phyloP scores from a whole-genome alignment of 208 protist species.

The Leishmania martiniquensis region DNA sequence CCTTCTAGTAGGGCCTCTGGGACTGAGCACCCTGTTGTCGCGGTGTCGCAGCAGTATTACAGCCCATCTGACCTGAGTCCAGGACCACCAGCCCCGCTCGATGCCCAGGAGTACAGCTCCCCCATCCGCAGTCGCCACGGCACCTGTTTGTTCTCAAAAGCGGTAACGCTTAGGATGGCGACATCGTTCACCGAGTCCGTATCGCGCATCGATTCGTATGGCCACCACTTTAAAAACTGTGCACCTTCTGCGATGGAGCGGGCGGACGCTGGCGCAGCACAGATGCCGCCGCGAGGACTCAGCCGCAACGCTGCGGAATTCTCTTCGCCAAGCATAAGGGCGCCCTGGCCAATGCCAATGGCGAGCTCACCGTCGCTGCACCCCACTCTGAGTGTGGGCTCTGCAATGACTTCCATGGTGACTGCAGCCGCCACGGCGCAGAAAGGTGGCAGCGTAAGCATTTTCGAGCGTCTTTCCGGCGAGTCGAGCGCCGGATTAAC shows the following conservation, averaged over 20 bases:
- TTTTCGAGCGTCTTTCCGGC: slow-evolving; percentile 18
- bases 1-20: slow-evolving; percentile 3
- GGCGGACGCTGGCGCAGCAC: neutral
- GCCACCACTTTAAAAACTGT: neutral
- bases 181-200: neutral
- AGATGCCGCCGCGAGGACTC: neutral
- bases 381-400: neutral
- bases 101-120: neutral
- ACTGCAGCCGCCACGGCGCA: neutral
- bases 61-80: neutral
- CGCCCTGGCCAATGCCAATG: neutral
- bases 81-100: neutral
- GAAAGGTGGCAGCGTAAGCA: neutral
- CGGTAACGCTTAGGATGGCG: neutral
- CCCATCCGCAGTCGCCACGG: neutral
- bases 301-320: neutral
- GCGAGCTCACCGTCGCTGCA: neutral
- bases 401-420: neutral
- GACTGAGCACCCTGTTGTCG: neutral
- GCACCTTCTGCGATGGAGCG: neutral
- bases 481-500: slow-evolving; percentile 9
- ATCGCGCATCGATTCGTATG: slow-evolving; percentile 2
- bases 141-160: neutral
- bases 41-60: neutral
- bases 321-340: neutral